Base-by-base conservation (phyloP, 83 land plant genomes). In the Diphasiastrum complanatum region DNA sequence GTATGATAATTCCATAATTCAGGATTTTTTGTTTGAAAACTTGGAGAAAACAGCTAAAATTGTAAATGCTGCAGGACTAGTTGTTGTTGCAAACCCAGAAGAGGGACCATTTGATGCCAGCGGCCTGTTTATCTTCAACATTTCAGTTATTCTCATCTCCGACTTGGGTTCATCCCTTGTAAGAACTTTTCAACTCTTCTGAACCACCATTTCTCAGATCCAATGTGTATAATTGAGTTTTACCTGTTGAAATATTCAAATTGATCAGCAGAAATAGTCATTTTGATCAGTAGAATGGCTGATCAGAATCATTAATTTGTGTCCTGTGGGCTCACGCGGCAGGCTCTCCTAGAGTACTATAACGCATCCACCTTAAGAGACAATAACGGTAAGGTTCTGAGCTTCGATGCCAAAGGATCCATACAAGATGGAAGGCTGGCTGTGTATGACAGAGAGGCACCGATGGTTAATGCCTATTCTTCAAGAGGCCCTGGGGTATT, bases 401-500 rank as follows among this genome's bases (percentile, higher is more conserved):
- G 53, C 6, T 80, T 52, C 33, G 54, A 66, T 19, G 85, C 47
- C 10, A 63, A 29, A 61, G 80, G 78, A 4, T 67, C 71, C 12
- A 74, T 81, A 4, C 64, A 64, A 51, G 80, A 78, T 30, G 89
- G 89, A 14, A 67, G 83, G 67, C 33, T 66, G 1, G 79, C 83
- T 41, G 54, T 58, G 8, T 77, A 74, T 29, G 30, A 3, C 19
- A 69, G 48, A 0, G 45, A 41, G 43, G 75, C 81, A 11, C 83
- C 83, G 3, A 57, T 48, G 10, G 86, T 88, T 10, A 75, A 80
- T 26, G 65, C 75, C 47, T 88, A 67, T 68, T 88, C 95, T 4
- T 82, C 95, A 14, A 80, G 95, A 59, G 95, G 95, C 26, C 89
- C 95, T 4, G 86, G 78, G 63, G 47, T 75, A 11, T 52, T 61